phyloP scores from a whole-genome alignment of 768 basidiomycete genomes.

The Strobilomyces dryophilus region DNA sequence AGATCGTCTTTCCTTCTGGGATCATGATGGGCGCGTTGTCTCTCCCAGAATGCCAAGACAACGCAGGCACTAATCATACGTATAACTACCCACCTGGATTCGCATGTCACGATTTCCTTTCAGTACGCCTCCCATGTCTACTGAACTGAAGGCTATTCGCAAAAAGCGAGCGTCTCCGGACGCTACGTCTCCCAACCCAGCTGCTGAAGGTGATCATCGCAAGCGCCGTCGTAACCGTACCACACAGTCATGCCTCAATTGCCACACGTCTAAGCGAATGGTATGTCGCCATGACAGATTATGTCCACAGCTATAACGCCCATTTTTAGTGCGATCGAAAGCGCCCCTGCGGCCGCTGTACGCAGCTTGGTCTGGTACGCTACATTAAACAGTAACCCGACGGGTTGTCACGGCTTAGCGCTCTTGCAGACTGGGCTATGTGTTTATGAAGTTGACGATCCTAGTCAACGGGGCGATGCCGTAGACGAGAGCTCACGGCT shows the following conservation, averaged over 20 bases:
- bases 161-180: constrained; percentile 31
- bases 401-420: constrained; percentile 10
- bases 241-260: constrained; percentile 70
- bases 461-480: constrained; percentile 46
- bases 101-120: constrained; percentile 1
- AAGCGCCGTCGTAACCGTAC: constrained; percentile 67
- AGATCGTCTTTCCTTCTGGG: constrained; percentile 13
- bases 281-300: constrained; percentile 31
- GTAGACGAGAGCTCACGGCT: constrained; percentile 65
- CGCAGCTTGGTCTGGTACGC: constrained; percentile 37
- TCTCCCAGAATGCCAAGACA: constrained; percentile 21
- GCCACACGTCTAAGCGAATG: constrained; percentile 72
- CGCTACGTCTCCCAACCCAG: constrained; percentile 22
- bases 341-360: constrained; percentile 45
- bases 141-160: constrained; percentile 21
- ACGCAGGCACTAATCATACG: constrained; percentile 17
- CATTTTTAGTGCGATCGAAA: constrained; percentile 41
- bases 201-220: constrained; percentile 50
- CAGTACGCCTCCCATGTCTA: constrained; percentile 22
- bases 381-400: constrained; percentile 25
- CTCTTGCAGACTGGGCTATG: constrained; percentile 65
- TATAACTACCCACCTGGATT: constrained; percentile 19
- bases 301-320: neutral
- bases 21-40: constrained; percentile 3
- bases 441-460: constrained; percentile 82